These are phyloP conservation scores for Spiromastix sp. DNA, from an alignment of 2,329 filamentous ascomycete genomes.

Conservation along the genomic window DNA sequence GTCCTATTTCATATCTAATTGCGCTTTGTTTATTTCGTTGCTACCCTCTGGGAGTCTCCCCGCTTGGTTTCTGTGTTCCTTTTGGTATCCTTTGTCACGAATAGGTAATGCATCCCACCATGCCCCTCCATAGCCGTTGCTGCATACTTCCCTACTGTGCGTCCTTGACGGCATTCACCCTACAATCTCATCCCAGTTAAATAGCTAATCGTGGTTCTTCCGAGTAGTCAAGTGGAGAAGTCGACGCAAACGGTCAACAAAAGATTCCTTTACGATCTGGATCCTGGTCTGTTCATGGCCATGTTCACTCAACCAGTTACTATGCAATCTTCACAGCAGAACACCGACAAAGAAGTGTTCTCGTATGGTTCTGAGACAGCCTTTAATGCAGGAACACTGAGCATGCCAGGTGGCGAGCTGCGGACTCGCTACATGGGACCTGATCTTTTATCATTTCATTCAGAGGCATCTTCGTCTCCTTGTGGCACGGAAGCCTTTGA, in stretches of 20 bases:
- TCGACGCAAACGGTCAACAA: conserved; percentile 13
- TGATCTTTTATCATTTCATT: conserved; percentile 24
- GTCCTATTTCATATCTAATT: no score
- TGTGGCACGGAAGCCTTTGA: conserved; percentile 9
- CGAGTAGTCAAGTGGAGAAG: conserved; percentile 3
- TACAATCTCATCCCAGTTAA: not conserved
- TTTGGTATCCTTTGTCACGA: not conserved
- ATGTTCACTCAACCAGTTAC: conserved; percentile 56
- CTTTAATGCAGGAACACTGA: conserved; percentile 12
- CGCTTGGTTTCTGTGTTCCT: not conserved
- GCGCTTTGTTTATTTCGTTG: not conserved
- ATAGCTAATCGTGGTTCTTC: not conserved
- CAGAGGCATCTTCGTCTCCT: conserved; percentile 7
- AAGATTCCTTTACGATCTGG: conserved; percentile 24
- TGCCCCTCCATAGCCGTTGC: not conserved
- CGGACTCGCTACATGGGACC: conserved; percentile 11
- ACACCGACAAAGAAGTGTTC: conserved; percentile 35
- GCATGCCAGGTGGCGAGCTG: conserved; percentile 8
- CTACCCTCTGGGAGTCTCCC: not conserved
- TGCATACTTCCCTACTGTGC: not conserved
- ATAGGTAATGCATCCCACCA: not conserved
- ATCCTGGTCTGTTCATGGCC: conserved; percentile 49
- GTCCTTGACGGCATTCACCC: conserved; percentile 4
- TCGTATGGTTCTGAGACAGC: conserved; percentile 11
- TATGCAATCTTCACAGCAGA: conserved; percentile 43